Percentiles rank a stretch among this genome's conserved stretches.
phyloP scores from a whole-genome alignment of 306 rosid species.

The Citrullus mucosospermus region DNA sequence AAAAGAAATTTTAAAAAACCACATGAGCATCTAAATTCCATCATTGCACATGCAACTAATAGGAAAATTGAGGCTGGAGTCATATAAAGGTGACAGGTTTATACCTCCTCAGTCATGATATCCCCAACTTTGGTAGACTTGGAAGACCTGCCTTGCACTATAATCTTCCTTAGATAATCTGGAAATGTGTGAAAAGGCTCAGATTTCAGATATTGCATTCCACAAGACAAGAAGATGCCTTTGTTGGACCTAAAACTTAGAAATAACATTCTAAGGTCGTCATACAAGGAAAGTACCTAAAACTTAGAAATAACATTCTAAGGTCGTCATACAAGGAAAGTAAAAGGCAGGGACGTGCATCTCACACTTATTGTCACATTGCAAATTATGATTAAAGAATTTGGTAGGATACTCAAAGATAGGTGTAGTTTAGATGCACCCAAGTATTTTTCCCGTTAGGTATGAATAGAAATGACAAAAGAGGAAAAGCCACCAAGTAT shows the following conservation, averaged over 20 bases:
- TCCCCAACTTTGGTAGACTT: conserved; percentile 98
- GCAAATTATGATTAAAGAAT: too few relatives aligned
- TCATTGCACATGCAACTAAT: not conserved
- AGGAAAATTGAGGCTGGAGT: not conserved
- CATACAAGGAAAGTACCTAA: not conserved
- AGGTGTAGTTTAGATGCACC: too few relatives aligned
- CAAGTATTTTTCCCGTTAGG: too few relatives aligned
- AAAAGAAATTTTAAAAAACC: not conserved
- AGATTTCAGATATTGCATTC: not conserved
- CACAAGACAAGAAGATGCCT: not conserved
- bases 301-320: not conserved
- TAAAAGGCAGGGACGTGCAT: not conserved
- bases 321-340: not conserved
- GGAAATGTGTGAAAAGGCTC: conserved; percentile 3
- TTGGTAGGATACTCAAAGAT: too few relatives aligned
- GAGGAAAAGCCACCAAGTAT: too few relatives aligned
- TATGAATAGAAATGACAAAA: not conserved
- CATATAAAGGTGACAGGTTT: not conserved
- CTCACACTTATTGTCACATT: too few relatives aligned
- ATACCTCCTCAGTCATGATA: conserved; percentile 99
- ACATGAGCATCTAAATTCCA: not conserved
- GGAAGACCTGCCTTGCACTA: conserved; percentile 97
- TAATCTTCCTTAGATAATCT: conserved; percentile 98
- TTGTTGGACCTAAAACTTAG: not conserved
- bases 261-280: not conserved